These are phyloP conservation scores for Claviceps sp. DNA, from an alignment of 2,329 filamentous ascomycete genomes.

Conservation along the genomic window DNA sequence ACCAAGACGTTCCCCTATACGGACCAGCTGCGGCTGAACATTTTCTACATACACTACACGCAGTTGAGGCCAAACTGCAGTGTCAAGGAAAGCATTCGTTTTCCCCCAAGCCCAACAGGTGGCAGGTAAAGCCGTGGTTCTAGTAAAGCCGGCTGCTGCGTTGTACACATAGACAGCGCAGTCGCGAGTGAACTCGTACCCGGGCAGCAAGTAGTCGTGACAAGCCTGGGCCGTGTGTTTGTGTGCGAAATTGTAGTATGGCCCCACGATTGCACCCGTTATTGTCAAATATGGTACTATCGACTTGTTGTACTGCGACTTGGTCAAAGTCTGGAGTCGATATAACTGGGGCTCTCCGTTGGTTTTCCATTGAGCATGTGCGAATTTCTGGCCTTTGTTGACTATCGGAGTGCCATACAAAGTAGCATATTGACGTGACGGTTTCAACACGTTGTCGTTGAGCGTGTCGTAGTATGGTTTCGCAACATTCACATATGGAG, in stretches of 20 bases:
- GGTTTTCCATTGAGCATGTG: conserved; percentile 62
- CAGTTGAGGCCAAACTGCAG: conserved; percentile 68
- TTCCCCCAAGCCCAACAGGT: conserved; percentile 57
- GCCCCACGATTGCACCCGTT: conserved; percentile 41
- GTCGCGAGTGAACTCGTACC: conserved; percentile 61
- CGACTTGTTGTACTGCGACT: conserved; percentile 53
- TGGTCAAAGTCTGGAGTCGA: conserved; percentile 46
- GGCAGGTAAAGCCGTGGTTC: conserved; percentile 59
- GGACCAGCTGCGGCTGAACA: conserved; percentile 86
- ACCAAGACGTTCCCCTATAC: conserved; percentile 81
- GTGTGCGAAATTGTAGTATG: conserved; percentile 58
- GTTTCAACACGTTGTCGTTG: conserved; percentile 53
- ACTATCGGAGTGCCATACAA: conserved; percentile 65
- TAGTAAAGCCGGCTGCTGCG: conserved; percentile 51
- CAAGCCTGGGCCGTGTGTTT: conserved; percentile 55
- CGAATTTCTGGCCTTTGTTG: conserved; percentile 51
- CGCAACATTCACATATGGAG: conserved; percentile 64
- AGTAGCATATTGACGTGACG: conserved; percentile 51
- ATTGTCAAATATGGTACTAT: conserved; percentile 63
- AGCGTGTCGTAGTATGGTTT: conserved; percentile 60
- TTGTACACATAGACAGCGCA: conserved; percentile 58
- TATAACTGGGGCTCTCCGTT: conserved; percentile 62
- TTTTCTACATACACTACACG: conserved; percentile 76
- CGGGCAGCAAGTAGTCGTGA: conserved; percentile 58
- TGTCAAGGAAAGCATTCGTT: conserved; percentile 56